phyloP scores from a whole-genome alignment of 2,329 filamentous ascomycete genomes.

The Truncatella angustata region DNA sequence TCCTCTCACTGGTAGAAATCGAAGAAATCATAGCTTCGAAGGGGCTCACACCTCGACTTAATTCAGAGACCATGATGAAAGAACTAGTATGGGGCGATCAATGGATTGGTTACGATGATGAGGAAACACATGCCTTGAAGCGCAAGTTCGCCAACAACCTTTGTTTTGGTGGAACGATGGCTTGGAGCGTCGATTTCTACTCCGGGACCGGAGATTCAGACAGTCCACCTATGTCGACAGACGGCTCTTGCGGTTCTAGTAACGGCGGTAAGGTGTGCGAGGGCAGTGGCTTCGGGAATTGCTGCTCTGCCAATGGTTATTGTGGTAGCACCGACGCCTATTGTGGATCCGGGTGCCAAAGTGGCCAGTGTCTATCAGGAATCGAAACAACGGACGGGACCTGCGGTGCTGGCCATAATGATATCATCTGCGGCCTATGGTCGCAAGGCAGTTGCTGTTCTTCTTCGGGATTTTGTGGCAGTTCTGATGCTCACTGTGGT shows the following conservation, averaged over 20 bases:
- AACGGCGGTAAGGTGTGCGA: constrained; percentile 3
- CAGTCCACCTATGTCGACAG: background rate
- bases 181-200: constrained; percentile 27
- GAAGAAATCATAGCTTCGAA: constrained; percentile 23
- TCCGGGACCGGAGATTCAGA: background rate
- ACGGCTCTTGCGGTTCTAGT: background rate
- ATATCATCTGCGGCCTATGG: constrained; percentile 4
- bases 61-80: constrained; percentile 24
- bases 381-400: constrained; percentile 4
- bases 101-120: constrained; percentile 24
- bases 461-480: background rate
- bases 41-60: constrained; percentile 15
- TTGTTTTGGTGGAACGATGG: constrained; percentile 32
- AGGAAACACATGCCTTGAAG: constrained; percentile 25
- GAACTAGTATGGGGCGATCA: constrained; percentile 24
- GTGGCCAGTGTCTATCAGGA: background rate
- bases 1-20: constrained; percentile 31
- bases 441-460: constrained; percentile 2
- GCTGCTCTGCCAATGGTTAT: background rate
- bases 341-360: constrained; percentile 7
- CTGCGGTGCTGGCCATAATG: background rate
- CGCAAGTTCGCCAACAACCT: constrained; percentile 21
- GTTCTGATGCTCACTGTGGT: constrained; percentile 1
- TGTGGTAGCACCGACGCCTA: background rate
- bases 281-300: background rate